Evolutionary conservation across 1,284 basidiomycete genomes (phyloP).

Genomic region (Phlebopus sp.): DNA sequence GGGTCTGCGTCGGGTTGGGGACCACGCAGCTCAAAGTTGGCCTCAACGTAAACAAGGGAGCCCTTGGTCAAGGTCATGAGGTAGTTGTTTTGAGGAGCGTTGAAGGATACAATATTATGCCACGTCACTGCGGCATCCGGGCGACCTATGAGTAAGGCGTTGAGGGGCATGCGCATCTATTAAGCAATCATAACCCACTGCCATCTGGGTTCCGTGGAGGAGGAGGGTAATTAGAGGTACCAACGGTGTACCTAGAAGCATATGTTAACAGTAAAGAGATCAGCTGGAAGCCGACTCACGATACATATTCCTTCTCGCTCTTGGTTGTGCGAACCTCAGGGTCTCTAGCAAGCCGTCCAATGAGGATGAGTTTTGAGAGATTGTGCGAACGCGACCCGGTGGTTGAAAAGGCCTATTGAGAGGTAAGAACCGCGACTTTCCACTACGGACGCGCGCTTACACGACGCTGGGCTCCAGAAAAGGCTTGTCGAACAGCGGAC

Average conservation of each 20-base stretch:
- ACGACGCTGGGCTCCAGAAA: conserved; percentile 43
- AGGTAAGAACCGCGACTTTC: neutral
- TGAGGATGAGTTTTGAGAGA: conserved; percentile 70
- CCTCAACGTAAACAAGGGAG: conserved; percentile 71
- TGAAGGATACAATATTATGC: conserved; percentile 75
- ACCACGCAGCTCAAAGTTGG: conserved; percentile 70
- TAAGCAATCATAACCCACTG: conserved; percentile 40
- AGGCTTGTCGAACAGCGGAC: conserved; percentile 41
- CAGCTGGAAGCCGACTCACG: conserved; percentile 43
- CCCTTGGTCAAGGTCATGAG: conserved; percentile 66
- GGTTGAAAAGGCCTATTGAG: conserved; percentile 64
- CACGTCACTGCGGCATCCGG: conserved; percentile 57
- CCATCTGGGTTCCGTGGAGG: conserved; percentile 58
- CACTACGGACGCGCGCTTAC: conserved; percentile 35
- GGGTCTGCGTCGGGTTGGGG: conserved; percentile 62
- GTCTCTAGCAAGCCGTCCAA: conserved; percentile 69
- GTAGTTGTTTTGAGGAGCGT: conserved; percentile 52
- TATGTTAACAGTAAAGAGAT: conserved; percentile 1
- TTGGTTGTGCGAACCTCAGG: conserved; percentile 68
- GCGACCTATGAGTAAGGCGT: conserved; percentile 42
- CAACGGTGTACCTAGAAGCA: conserved; percentile 61
- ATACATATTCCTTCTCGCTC: conserved; percentile 72
- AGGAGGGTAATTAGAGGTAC: conserved; percentile 59
- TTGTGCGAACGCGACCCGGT: conserved; percentile 52
- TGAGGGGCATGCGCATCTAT: neutral